Conservation (phyloP, 116 monocot species). For the Posidonia oceanica region DNA sequence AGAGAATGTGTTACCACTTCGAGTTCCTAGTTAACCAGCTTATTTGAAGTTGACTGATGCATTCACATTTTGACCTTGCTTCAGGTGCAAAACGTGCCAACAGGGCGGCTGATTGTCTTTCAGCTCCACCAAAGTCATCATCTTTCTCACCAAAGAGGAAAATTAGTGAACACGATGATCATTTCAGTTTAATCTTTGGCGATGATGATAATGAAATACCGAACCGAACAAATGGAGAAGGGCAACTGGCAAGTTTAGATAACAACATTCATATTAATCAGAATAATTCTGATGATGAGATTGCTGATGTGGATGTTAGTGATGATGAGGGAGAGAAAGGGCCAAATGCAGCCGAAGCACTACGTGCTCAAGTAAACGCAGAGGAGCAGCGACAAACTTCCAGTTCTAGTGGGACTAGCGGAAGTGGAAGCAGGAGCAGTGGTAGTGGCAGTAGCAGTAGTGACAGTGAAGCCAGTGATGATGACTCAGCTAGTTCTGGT, state of each 20-base stretch:
- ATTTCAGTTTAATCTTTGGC: slow-evolving; percentile 32
- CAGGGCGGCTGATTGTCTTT: slow-evolving; percentile 13
- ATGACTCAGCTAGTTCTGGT: slow-evolving; percentile 60
- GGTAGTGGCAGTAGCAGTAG: slow-evolving; percentile 37
- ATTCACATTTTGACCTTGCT: background rate
- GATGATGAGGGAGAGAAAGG: slow-evolving; percentile 50
- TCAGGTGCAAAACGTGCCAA: slow-evolving; percentile 38
- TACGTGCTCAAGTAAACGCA: slow-evolving; percentile 53
- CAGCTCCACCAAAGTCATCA: slow-evolving; percentile 16
- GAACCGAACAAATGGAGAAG: slow-evolving; percentile 8
- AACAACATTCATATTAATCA: slow-evolving; percentile 40
- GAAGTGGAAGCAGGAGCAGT: slow-evolving; percentile 39
- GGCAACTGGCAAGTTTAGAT: slow-evolving; percentile 22
- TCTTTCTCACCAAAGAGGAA: slow-evolving; percentile 7
- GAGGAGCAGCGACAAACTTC: slow-evolving; percentile 36
- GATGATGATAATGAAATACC: slow-evolving; percentile 31
- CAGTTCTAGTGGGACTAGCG: slow-evolving; percentile 36
- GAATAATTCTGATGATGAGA: slow-evolving; percentile 58
- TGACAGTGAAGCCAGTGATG: slow-evolving; percentile 54
- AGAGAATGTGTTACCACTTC: no score
- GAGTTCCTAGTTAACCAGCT: no score
- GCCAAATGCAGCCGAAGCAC: slow-evolving; percentile 58
- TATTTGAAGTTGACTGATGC: background rate
- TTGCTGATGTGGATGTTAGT: slow-evolving; percentile 67
- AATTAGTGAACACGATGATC: slow-evolving; percentile 28